Conservation (phyloP, 202 grass and related monocot species). For the Saccharum hybrid region DNA sequence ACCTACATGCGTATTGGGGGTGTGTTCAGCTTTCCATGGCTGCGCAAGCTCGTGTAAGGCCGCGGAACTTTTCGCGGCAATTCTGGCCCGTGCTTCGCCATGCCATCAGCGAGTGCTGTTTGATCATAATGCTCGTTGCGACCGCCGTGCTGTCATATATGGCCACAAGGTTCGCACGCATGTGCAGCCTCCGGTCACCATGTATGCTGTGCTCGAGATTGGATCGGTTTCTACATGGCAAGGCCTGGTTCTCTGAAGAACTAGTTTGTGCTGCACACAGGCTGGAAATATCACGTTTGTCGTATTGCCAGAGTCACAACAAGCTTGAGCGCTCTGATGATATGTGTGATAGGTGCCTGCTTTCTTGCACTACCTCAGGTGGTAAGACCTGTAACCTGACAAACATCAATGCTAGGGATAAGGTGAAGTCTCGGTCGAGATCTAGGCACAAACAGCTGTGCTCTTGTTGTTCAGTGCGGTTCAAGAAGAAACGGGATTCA, state of each 20-base stretch:
- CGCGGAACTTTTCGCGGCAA: conserved; percentile 41
- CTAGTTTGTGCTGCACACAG: conserved; percentile 73
- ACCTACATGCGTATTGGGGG: conserved; percentile 49
- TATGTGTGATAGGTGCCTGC: conserved; percentile 66
- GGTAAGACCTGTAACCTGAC: conserved; percentile 24
- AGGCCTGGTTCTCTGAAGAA: conserved; percentile 71
- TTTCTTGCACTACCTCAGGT: conserved; percentile 52
- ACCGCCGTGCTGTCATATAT: conserved; percentile 56
- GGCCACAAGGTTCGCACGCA: conserved; percentile 63
- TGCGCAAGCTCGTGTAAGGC: conserved; percentile 44
- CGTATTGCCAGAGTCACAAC: conserved; percentile 66
- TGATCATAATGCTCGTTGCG: conserved; percentile 74
- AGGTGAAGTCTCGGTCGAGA: conserved; percentile 12
- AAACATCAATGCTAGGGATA: conserved; percentile 36
- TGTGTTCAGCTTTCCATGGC: conserved; percentile 55
- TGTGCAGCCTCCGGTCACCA: conserved; percentile 65
- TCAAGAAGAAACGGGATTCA: conserved; percentile 41
- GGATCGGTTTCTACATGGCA: conserved; percentile 51
- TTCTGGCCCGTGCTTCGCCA: conserved; percentile 61
- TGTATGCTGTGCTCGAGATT: conserved; percentile 79
- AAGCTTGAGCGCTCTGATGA: conserved; percentile 61
- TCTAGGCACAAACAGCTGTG: conserved; percentile 40
- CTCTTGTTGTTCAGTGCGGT: conserved; percentile 53
- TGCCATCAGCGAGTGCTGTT: conserved; percentile 73
- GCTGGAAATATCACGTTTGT: conserved; percentile 68